Base-by-base conservation (phyloP, 345 rosid species). In the Theobroma cacao region DNA sequence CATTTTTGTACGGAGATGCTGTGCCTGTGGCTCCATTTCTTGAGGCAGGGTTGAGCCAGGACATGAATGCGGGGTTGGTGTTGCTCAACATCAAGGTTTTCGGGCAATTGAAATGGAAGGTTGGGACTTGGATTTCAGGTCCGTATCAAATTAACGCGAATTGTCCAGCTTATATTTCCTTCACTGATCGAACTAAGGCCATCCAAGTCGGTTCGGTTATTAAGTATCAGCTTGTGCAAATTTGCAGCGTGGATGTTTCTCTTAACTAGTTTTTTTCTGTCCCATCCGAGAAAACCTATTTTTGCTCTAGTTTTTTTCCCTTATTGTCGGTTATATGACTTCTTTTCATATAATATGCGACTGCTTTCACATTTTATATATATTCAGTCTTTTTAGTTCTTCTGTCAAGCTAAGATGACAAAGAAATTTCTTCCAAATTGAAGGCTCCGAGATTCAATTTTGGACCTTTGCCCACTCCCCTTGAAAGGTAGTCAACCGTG, bases 61-160 rank as follows among this genome's bases (percentile, higher is more conserved):
- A 95, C 78, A 68, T 81, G 65, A 80, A 55, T 50, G 85, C 92
- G 2, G 98, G 95, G 41, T 73, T 76, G 75, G 79, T 93, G 59
- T 79, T 95, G 52, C 24, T 93, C 22, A 80, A 87, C 34, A 62
- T 95, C 48, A 91, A 87, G 84, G 78, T 89, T 31, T 84, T 86
- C 0, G 98, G 97, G 26, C 76, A 58, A 30, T 69, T 91, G 47
- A 89, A 77, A 78, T 95, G 93, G 94, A 93, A 88, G 68, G 94
- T 93, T 7, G 98, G 98, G 2, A 80, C 97, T 6, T 92, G 92
- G 93, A 69, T 90, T 36, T 92, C 98, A 0, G 90, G 96, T 2
- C 75, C 69, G 75, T 95, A 95, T 77, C 90, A 75, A 2, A 48
- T 95, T 63, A 82, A 79, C 4, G 92, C 80, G 5, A 91, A 82